Base-by-base conservation (phyloP, 495 filamentous ascomycete genomes). In the Stereocaulon alpinum region DNA sequence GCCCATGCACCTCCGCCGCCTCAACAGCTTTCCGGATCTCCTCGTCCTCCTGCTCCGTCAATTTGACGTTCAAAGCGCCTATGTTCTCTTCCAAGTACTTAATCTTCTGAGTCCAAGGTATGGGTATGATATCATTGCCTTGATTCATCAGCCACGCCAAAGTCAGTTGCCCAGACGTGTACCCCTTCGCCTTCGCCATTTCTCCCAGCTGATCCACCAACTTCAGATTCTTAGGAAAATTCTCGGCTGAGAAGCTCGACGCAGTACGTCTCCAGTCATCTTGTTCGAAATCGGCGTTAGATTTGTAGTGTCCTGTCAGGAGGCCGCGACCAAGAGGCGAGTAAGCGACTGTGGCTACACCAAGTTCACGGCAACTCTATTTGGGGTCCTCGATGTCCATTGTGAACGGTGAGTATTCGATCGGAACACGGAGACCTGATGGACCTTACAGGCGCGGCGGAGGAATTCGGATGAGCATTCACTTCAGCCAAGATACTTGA, bases 391-490 rank as follows among this genome's bases (percentile, higher is more conserved):
- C 81, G 44, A 86, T 80, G 12, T 83, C 79, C 18, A 79, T 75
- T 4, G 51, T 53, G 22, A 74, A 73, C 27, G 73, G 66, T 10
- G 69, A 69, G 41, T 69, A 83, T 68, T 85, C 82, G 22, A 83
- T 72, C 65, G 85, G 78, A 20, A 82, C 76, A 18, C 77, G 40
- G 74, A 64, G 47, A 86, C 76, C 17, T 74, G 81, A 32, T 77
- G 72, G 15, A 84, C 61, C 53, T 74, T 76, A 62, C 70, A 60
- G 2, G 82, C 82, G n/a, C 85, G 79, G 0, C 82, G 79, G 17
- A 88, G 71, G 0, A 83, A 81, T 1, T 75, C 69, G 0, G 82
- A 72, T 52, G 74, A 77, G 61, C 78, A 77, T 62, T 87, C 85
- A 50, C 68, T 49, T 22, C 83, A 64, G 11, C 82, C 81, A 1